Evolutionary conservation across 495 filamentous ascomycete genomes (phyloP), one percentile per base, ranked within the genome.

Genomic region (Neurospora sp.): DNA sequence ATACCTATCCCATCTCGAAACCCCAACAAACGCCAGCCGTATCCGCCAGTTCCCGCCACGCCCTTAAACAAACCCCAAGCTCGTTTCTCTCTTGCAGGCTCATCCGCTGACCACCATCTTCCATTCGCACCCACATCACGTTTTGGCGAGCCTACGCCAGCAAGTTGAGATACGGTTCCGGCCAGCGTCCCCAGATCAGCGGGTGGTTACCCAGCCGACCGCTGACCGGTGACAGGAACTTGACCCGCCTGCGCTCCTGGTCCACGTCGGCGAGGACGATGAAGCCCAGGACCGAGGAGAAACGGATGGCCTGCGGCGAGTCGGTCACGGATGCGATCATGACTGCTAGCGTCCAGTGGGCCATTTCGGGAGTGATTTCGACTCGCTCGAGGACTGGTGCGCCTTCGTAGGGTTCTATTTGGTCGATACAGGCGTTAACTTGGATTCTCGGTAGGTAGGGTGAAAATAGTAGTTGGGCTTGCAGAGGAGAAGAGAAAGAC

Each of bases 221-320:
- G 41, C 89, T 91, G 69, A 96, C 87, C 6, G 96, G 95, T 3
- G 91, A 90, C 46, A 99, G 84, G 18, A 97, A 85, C 73, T 92
- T 90, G 69, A 98, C 84, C 79, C 91, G 91, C 71, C 89, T 89
- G 82, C 92, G 92, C 70, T 93, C 90, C 69, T 90, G 91, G 75
- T 99, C 95, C 9, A 98, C 94, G 69, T 96, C 92, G 0, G 91
- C 88, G 40, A 99, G 90, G 78, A 96, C 97, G 44, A 97, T 87
- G 81, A 96, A 98, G 7, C 96, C 96, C 85, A 96, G 91, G 22
- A 98, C 89, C 48, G 91, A 93, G 0, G 94, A 90, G 75, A 96
- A 92, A 14, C 92, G 89, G 61, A 99, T 90, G 6, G 88, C 86
- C 44, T 93, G 88, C 9, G 90, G 85, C 5, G 85, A 83, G 70